Base-by-base conservation (phyloP, 2,329 filamentous ascomycete genomes). In the Ambrosiella xylebori region DNA sequence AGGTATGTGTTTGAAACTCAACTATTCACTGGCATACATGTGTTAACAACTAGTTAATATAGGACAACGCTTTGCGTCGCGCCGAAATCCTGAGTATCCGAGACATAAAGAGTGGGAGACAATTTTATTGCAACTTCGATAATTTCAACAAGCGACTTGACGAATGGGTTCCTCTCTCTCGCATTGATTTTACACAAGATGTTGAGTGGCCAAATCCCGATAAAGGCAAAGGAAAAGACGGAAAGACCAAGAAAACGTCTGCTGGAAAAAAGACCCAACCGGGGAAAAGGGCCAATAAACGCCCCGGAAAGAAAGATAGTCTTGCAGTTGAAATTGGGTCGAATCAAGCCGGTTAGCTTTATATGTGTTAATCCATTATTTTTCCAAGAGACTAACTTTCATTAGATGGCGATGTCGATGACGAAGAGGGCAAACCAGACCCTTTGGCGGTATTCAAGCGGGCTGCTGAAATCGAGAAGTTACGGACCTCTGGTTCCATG, bases 121-220 rank as follows among this genome's bases (percentile, higher is more conserved):
- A 87, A 58, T 96, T 91, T 67, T 96, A 96, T 70, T 94, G 95
- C 66, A 95, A 97, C 70, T 97, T 96, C 69, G 88, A 95, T 67
- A 94, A 95, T 66, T 97, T 96, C 79, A 97, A 97, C 73, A 97
- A 97, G 71, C 77, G 76, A 63, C 71, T 80, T 11, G 74, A 79
- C 73, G 93, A 98, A 75, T 98, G 93, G 93, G 84, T 98, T 8
- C 77, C 86, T 1, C 79, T 85, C 37, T 76, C 80, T 40, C 81
- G 93, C 40, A 88, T 98, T 63, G 88, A 97, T 68, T 84, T 98
- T 59, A 76, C 79, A 1, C 84, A 88, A 64, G 90, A 96, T 65
- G 93, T 98, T 57, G 93, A 98, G 72, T 98, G 93, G 90, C 93
- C 93, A 17, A 85, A 83, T 61, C 88, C 89, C 8, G 90, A 95